These are phyloP conservation scores for Neurospora sp. DNA, from an alignment of 495 filamentous ascomycete genomes.

Conservation along the genomic window DNA sequence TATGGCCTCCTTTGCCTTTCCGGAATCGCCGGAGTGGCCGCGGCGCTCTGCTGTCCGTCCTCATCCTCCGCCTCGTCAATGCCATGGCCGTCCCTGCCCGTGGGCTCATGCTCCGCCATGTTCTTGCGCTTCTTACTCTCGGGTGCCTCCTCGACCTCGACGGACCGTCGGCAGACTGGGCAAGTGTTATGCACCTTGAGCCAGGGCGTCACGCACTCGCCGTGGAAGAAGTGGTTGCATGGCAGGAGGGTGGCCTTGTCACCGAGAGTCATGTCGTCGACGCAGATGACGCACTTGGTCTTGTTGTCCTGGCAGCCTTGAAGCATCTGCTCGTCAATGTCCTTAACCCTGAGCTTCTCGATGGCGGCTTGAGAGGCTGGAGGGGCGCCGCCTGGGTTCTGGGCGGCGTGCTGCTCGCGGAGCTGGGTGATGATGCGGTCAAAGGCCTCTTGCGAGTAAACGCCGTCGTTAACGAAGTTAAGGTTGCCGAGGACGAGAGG, in stretches of 20 bases:
- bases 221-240: conserved; percentile 86
- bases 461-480: conserved; percentile 65
- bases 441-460: conserved; percentile 78
- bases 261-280: conserved; percentile 66
- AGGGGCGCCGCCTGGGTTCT: conserved; percentile 59
- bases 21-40: neutral
- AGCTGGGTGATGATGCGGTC: conserved; percentile 78
- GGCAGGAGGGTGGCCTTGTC: conserved; percentile 69
- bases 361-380: conserved; percentile 70
- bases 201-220: conserved; percentile 64
- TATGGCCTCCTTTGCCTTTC: neutral
- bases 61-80: neutral
- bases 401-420: conserved; percentile 58
- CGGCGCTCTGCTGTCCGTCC: neutral
- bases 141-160: conserved; percentile 31
- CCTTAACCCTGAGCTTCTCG: conserved; percentile 54
- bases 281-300: conserved; percentile 80
- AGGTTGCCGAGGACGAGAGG: conserved; percentile 66
- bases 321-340: conserved; percentile 53
- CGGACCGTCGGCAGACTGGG: conserved; percentile 69
- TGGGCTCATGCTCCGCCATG: neutral
- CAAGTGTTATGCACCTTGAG: conserved; percentile 77
- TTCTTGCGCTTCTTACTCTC: neutral
- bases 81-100: neutral
- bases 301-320: conserved; percentile 28